phyloP scores from a whole-genome alignment of 352 stramenopile species.

The Poterioochromonas sp. region DNA sequence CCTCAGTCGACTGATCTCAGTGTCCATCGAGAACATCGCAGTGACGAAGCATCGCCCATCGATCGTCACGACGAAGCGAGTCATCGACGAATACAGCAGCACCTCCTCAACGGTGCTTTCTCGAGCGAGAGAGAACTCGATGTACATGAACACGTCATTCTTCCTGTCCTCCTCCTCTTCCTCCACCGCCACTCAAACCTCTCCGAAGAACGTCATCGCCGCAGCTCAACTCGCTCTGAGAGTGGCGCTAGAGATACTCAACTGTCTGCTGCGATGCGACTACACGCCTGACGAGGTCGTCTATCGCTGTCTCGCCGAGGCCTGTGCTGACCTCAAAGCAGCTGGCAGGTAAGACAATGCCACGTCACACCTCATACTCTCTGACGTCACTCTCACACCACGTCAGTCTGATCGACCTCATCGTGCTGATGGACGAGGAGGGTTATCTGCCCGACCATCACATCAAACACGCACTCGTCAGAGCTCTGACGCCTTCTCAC shows the following conservation, averaged over 20 bases:
- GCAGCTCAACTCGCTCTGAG: background rate
- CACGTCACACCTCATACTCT: background rate
- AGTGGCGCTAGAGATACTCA: background rate
- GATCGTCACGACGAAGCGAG: too few species aligned
- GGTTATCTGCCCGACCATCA: conserved; percentile 1
- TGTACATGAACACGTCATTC: background rate
- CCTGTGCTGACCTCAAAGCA: background rate
- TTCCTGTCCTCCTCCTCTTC: background rate
- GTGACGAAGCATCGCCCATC: background rate
- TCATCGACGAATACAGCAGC: too few species aligned
- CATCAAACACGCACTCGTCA: background rate
- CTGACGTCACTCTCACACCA: background rate
- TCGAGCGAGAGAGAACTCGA: background rate
- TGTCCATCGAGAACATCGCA: background rate
- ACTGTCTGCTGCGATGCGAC: background rate
- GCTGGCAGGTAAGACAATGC: background rate
- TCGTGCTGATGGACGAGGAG: background rate
- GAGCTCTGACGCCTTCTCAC: background rate
- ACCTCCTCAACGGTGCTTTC: too few species aligned
- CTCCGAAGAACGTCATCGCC: background rate
- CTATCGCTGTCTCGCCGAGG: conserved; percentile 1
- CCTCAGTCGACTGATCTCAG: too few species aligned
- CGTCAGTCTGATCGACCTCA: background rate
- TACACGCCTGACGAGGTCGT: background rate
- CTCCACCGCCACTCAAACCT: background rate